Base-by-base conservation (phyloP, 202 grass and related monocot genomes). In the Elaeis oleifera region DNA sequence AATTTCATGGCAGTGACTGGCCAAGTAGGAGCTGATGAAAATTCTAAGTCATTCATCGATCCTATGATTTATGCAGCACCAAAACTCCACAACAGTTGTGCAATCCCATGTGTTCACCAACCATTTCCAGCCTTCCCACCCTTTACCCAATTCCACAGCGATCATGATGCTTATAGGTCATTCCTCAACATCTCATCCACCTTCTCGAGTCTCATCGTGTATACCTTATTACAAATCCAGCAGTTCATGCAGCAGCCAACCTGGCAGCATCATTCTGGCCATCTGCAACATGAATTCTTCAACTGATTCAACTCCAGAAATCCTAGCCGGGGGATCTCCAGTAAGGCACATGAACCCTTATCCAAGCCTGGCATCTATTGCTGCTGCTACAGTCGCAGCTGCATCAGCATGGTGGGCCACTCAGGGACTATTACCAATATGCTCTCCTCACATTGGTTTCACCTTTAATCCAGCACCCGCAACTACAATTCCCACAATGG, bases 351-450 rank as follows among this genome's bases (percentile, higher is more conserved):
- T 70, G 27, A 79, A 71, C 2, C 76, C 76, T 61, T 65, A 74
- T 82, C 79, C 84, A 48, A 94, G 63, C 69, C 69, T 84, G 74
- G 72, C 94, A 62, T 78, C 88, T 56, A 63, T 89, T 39, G 88
- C 78, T 58, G 71, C 85, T 77, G 85, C 82, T 69, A 99, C 94
- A 63, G 72, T 99, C 53, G 85, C 80, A 51, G 94, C 94, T 59
- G 94, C 94, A 53, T 81, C 94, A 22, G 81, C 94, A 63, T 99
- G 94, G 94, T 99, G 94, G 94, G 80, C 82, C 62, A 80, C 88
- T 60, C 94, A 99, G 76, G 94, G 94, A 65, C 63, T 89, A 69
- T 78, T 87, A 50, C 94, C 94, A 52, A 67, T 89, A 72, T 80
- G 81, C 20, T 29, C 82, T 60, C 79, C 88, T 26, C 74, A 84